Percentiles rank a stretch among this genome's conserved stretches.
phyloP scores from a whole-genome alignment of 805 yeast genomes.

The Kregervanrija delftensis region DNA sequence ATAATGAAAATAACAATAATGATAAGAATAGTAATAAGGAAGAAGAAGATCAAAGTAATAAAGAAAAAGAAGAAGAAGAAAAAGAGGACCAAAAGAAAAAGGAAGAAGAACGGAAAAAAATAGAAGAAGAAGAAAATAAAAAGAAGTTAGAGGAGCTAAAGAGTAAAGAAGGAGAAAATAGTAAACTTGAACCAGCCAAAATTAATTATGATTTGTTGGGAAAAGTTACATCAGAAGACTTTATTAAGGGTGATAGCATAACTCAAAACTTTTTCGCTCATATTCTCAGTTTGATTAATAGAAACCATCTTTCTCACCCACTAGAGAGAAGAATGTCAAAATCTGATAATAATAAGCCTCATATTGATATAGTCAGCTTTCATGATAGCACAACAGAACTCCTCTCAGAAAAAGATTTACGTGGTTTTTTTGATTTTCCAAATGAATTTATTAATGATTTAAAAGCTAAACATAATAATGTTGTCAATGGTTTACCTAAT shows the following conservation, averaged over 20 bases:
- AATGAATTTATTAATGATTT: slow-evolving; percentile 38
- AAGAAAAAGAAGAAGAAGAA: too few species aligned
- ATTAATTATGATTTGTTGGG: slow-evolving; percentile 3
- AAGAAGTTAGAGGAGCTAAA: too few species aligned
- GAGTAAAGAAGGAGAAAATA: too few species aligned
- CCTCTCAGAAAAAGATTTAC: slow-evolving; percentile 5
- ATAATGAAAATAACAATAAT: too few species aligned
- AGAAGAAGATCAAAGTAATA: too few species aligned
- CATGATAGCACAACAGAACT: slow-evolving; percentile 7
- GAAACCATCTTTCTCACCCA: slow-evolving; percentile 25
- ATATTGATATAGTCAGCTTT: slow-evolving; percentile 10
- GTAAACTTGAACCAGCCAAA: too few species aligned
- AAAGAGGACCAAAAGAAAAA: too few species aligned
- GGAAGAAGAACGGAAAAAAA: too few species aligned
- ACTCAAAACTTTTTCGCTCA: slow-evolving; percentile 24
- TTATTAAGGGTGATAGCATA: slow-evolving; percentile 21
- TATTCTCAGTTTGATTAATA: slow-evolving; percentile 23
- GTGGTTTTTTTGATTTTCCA: slow-evolving; percentile 16
- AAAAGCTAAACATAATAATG: slow-evolving; percentile 38
- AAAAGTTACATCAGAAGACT: slow-evolving; percentile 18
- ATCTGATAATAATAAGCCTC: slow-evolving; percentile 18
- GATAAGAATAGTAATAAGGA: too few species aligned
- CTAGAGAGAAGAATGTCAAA: slow-evolving; percentile 21
- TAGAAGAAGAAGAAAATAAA: too few species aligned
- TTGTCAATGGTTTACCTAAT: slow-evolving; percentile 40